Conservation (phyloP, 768 basidiomycete genomes). For the Lactarius pseudohatsudake region DNA sequence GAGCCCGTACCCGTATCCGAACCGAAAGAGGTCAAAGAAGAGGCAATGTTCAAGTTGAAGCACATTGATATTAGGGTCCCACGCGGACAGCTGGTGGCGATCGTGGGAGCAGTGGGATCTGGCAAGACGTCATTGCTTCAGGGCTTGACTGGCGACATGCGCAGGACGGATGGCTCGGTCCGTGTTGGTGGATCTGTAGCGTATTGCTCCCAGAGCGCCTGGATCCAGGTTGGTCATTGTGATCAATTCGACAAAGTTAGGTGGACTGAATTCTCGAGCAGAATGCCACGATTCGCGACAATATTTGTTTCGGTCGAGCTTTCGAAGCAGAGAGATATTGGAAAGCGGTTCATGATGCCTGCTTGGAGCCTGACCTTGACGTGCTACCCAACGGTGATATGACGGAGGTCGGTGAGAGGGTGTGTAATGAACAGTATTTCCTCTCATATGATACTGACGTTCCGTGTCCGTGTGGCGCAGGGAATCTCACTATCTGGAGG, state of each 20-base stretch:
- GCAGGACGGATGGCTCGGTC: constrained; percentile 61
- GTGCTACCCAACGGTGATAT: constrained; percentile 75
- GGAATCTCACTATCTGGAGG: constrained; percentile 90
- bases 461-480: constrained; percentile 32
- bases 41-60: constrained; percentile 57
- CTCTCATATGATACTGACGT: background rate
- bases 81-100: constrained; percentile 74
- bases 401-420: constrained; percentile 82
- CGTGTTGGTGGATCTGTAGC: constrained; percentile 74
- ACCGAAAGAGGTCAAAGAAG: constrained; percentile 38
- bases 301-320: constrained; percentile 82
- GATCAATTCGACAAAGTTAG: constrained; percentile 9
- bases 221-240: constrained; percentile 66
- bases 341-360: constrained; percentile 75
- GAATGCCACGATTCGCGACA: constrained; percentile 86
- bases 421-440: constrained; percentile 7
- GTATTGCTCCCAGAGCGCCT: constrained; percentile 87
- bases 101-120: constrained; percentile 76
- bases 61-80: constrained; percentile 69
- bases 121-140: constrained; percentile 72
- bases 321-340: constrained; percentile 83
- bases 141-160: constrained; percentile 83
- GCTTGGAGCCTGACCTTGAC: constrained; percentile 76
- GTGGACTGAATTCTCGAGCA: constrained; percentile 31
- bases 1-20: constrained; percentile 18